Evolutionary conservation across 2,329 filamentous ascomycete species (phyloP), one percentile per base, ranked within the genome.

Genomic region (Trichothecium sympodiale): DNA sequence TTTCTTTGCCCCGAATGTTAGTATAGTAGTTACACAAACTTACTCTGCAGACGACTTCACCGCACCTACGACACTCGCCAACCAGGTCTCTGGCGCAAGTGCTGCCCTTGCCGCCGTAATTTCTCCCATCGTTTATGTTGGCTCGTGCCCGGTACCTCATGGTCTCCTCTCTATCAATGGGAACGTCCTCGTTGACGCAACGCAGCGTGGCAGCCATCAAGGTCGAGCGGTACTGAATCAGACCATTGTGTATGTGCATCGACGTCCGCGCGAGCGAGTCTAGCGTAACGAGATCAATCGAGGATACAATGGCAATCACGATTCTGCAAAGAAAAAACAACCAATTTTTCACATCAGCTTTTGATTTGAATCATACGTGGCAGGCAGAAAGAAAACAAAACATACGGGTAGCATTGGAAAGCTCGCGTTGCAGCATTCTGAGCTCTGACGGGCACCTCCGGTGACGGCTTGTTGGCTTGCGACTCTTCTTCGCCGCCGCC

Each of bases 51-150:
- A 94, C 77, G 17, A 87, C 69, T 18, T 63, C 76, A 28, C 71
- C 73, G 55, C 89, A 96, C 42, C 79, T 73, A 37, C 85, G 75
- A 56, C 89, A 95, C 46, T 82, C 80, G 29, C 70, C 74, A 5
- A 96, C 89, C 74, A 94, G 74, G 56, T 95, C 89, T 41, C 85
- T 71, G 16, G 89, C 89, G 54, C 89, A 96, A 47, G 71, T 70
- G 5, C 83, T 79, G 18, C 83, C 69, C 57, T 85, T 89, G 35
- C 81, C 80, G 43, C 67, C 62, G 46, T 64, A 66, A 37, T 69
- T 46, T 12, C 74, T 60, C 30, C 62, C 61, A 37, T 74, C 65
- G 41, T 74, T 65, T 62, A 77, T 71, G 26, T 64, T 61, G 23
- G 71, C 69, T 37, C 71, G 64, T 31, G 72, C 56, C 18, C 74